Evolutionary conservation across 768 basidiomycete species (phyloP).

Genomic region (Steccherinum ochraceum): DNA sequence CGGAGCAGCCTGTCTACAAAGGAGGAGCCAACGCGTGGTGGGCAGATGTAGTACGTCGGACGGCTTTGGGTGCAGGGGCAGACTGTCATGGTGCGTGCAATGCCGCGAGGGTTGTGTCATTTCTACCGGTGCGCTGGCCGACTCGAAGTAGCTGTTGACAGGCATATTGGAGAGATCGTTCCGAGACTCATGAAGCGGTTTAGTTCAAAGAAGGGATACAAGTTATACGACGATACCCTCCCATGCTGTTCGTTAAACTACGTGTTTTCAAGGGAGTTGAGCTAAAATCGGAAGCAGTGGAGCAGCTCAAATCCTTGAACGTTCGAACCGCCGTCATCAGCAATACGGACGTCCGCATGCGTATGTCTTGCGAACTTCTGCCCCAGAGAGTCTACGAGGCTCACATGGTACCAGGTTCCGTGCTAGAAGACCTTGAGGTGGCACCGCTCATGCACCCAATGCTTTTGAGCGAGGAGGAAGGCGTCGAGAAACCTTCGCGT

Average conservation of each 20-base stretch:
- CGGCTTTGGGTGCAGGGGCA: slow-evolving; percentile 72
- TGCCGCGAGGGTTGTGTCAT: neutral
- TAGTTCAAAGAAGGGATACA: slow-evolving; percentile 66
- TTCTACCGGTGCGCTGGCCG: neutral
- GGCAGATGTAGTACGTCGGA: slow-evolving; percentile 68
- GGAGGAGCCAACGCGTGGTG: slow-evolving; percentile 61
- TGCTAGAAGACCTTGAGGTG: slow-evolving; percentile 55
- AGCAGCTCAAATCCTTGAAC: slow-evolving; percentile 35
- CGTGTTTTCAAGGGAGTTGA: neutral
- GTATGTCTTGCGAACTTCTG: slow-evolving; percentile 40
- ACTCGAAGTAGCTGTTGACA: slow-evolving; percentile 42
- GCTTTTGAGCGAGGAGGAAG: slow-evolving; percentile 64
- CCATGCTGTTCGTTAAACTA: slow-evolving; percentile 35
- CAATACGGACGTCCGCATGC: slow-evolving; percentile 68
- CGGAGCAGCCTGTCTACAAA: slow-evolving; percentile 52
- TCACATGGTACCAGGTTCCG: slow-evolving; percentile 34
- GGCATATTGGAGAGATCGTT: slow-evolving; percentile 50
- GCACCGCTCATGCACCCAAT: slow-evolving; percentile 43
- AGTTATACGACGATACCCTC: slow-evolving; percentile 45
- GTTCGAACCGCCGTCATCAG: slow-evolving; percentile 57
- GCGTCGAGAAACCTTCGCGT: slow-evolving; percentile 59
- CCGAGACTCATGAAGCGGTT: slow-evolving; percentile 58
- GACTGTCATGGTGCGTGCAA: slow-evolving; percentile 41
- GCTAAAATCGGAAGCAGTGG: slow-evolving; percentile 32
- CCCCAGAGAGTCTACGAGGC: neutral